Percentiles rank a stretch among this genome's conserved stretches.
phyloP scores from a whole-genome alignment of 2,329 filamentous ascomycete genomes.

The Pseudovirgaria hyperparasitica region DNA sequence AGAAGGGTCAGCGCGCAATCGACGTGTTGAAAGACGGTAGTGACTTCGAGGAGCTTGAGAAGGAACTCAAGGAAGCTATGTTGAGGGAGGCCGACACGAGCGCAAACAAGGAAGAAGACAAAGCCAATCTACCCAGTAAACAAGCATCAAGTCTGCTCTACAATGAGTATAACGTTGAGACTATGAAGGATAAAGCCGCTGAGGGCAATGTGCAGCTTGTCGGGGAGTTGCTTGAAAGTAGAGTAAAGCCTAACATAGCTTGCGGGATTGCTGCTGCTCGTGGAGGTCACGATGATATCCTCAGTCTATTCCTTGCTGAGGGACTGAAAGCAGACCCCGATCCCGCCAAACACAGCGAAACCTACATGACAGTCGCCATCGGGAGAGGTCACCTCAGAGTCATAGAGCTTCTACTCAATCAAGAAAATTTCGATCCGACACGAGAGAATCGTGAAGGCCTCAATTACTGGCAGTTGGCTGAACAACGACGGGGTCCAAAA shows the following conservation, averaged over 20 bases:
- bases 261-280: conserved; percentile 84
- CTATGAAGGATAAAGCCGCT: conserved; percentile 33
- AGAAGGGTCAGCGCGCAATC: conserved; percentile 83
- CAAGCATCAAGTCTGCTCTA: conserved; percentile 32
- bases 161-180: conserved; percentile 36
- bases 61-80: conserved; percentile 52
- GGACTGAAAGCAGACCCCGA: conserved; percentile 38
- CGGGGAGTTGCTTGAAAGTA: conserved; percentile 34
- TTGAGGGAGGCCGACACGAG: conserved; percentile 29
- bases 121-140: conserved; percentile 12
- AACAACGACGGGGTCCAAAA: conserved; percentile 68
- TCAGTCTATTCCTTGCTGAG: conserved; percentile 53
- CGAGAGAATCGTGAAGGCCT: conserved; percentile 58
- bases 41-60: conserved; percentile 67
- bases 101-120: conserved; percentile 35
- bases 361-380: conserved; percentile 88
- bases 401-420: conserved; percentile 64
- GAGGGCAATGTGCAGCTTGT: conserved; percentile 37
- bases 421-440: conserved; percentile 72
- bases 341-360: conserved; percentile 71
- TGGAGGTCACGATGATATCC: conserved; percentile 78
- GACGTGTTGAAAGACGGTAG: conserved; percentile 70
- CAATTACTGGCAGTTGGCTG: conserved; percentile 78
- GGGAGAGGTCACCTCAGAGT: conserved; percentile 78
- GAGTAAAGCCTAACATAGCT: conserved; percentile 57